Base-by-base conservation (phyloP, 441 rosid species). In the Theobroma grandiflorum region DNA sequence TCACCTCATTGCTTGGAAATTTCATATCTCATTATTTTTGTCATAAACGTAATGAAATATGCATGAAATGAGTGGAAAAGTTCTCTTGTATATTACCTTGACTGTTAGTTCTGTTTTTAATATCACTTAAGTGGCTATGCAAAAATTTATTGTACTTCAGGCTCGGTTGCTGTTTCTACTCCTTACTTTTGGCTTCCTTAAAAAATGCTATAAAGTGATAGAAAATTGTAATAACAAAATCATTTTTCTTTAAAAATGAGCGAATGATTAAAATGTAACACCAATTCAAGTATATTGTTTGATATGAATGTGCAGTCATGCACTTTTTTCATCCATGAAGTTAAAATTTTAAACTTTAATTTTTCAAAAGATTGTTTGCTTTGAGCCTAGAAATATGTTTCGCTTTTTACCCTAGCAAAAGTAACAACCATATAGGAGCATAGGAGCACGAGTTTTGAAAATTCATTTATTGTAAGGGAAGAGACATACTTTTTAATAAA, bases 181-280 rank as follows among this genome's bases (percentile, higher is more conserved):
- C 10, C 18, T 65, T 38, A 42, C 72, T 42, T 53, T 72, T 55
- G 53, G 14, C 50, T 57, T 73, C 52, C 37, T 40, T 65, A 40
- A 73, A 14, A 38, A 5, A n/a, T 57, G 38, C 64, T 38, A n/a
- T 55, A 55, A n/a, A 40, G 61, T 71, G 75, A 71, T 8, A 72
- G 62, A 18, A 72, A 53, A 53, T 4, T 3, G 12, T 47, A 26
- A 31, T 37, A 53, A 52, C 63, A 72, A 37, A 72, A 52, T 52
- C n/a, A 3, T 55, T 38, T 73, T 55, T 57, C 35, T 7, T 20
- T 1, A 11, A 22, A 55, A 53, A 72, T 37, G 18, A 55, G 64
- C 26, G 45, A 72, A 55, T 38, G 64, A 55, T 42, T 72, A 11
- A 37, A 53, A 11, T 72, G 18, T 53, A 37, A n/a, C 3, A 38